These are phyloP conservation scores for Microsporum canis DNA, from an alignment of 2,329 filamentous ascomycete genomes.

Conservation along the genomic window DNA sequence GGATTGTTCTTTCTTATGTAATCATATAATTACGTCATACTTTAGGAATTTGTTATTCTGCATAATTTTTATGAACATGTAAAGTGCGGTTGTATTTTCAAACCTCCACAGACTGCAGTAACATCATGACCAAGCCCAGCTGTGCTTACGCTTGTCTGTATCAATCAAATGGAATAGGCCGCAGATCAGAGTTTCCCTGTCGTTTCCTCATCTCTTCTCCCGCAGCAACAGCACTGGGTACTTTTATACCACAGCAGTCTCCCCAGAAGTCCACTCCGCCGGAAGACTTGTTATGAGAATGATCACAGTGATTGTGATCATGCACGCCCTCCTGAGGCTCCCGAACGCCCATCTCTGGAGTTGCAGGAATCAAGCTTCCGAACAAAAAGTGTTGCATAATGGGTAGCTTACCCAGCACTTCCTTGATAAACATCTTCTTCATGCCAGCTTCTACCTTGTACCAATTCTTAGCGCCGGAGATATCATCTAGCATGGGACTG, in stretches of 20 bases:
- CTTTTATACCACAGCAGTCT: constrained; percentile 95
- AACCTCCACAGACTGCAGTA: neutral
- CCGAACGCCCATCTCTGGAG: constrained; percentile 58
- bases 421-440: constrained; percentile 90
- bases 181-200: constrained; percentile 54
- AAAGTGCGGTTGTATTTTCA: neutral
- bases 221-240: constrained; percentile 85
- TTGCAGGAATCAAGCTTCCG: constrained; percentile 69
- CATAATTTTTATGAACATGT: neutral
- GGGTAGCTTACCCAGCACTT: constrained; percentile 84
- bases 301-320: constrained; percentile 50
- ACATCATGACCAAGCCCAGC: neutral
- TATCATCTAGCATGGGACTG: constrained; percentile 96
- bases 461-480: constrained; percentile 82
- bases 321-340: constrained; percentile 31
- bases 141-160: neutral
- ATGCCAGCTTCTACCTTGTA: constrained; percentile 87
- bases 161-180: constrained; percentile 38
- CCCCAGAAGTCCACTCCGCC: constrained; percentile 54
- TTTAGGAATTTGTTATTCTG: neutral
- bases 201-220: constrained; percentile 78
- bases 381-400: constrained; percentile 99
- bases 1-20: neutral
- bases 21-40: neutral
- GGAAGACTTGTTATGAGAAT: constrained; percentile 44